phyloP scores from a whole-genome alignment of 805 yeast genomes.

The Lipomyces sp. region DNA sequence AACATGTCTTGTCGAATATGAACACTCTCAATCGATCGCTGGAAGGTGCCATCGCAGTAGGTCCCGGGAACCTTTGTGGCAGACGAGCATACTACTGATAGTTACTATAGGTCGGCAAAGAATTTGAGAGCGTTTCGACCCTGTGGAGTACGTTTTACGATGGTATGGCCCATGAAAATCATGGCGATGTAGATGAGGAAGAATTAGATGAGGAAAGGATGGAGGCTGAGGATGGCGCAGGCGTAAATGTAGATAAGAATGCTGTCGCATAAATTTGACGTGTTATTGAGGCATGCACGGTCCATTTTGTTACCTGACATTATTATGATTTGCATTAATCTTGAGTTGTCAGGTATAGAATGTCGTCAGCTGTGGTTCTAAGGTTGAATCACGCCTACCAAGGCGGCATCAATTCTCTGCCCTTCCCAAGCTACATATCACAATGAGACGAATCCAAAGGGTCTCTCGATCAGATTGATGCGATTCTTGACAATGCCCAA shows the following conservation, averaged over 20 bases:
- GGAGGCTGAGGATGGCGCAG: conserved; percentile 15
- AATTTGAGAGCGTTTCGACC: conserved; percentile 70
- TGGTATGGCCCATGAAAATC: conserved; percentile 41
- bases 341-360: too few relatives aligned
- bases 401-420: background rate
- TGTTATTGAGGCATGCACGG: background rate
- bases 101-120: conserved; percentile 58
- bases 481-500: too few relatives aligned
- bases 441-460: background rate
- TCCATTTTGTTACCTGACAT: background rate
- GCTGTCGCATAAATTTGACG: background rate
- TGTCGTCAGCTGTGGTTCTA: too few relatives aligned
- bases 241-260: background rate
- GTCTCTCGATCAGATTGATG: too few relatives aligned
- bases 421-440: background rate
- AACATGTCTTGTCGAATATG: conserved; percentile 65
- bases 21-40: conserved; percentile 70
- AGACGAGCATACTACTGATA: background rate
- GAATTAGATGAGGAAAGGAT: conserved; percentile 21
- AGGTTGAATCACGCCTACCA: too few relatives aligned
- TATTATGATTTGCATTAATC: background rate
- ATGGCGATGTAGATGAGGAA: conserved; percentile 21
- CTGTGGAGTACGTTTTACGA: conserved; percentile 73
- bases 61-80: background rate
- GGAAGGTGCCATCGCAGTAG: conserved; percentile 64